Evolutionary conservation across 768 basidiomycete genomes (phyloP).

Genomic region (Phylloporus arenicola): DNA sequence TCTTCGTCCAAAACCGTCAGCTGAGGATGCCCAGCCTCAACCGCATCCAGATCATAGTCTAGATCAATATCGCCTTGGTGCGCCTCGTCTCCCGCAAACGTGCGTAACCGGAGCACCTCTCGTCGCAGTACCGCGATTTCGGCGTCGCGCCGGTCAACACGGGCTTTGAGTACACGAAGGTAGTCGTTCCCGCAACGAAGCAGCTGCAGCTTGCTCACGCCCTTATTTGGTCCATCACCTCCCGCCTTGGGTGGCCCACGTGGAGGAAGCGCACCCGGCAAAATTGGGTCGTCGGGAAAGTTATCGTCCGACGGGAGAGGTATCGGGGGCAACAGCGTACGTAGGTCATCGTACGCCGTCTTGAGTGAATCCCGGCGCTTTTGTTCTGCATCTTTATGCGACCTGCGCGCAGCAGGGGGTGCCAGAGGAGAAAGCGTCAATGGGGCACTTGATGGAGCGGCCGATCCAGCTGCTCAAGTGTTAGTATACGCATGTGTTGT

Average conservation of each 20-base stretch:
- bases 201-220: constrained; percentile 89
- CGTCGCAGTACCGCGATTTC: constrained; percentile 64
- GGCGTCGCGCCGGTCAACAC: constrained; percentile 73
- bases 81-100: constrained; percentile 24
- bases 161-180: constrained; percentile 68
- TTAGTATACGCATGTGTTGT: constrained; percentile 1
- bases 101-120: constrained; percentile 60
- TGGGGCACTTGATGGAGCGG: constrained; percentile 23
- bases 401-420: constrained; percentile 60
- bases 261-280: constrained; percentile 87
- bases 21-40: constrained; percentile 17
- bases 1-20: constrained; percentile 27
- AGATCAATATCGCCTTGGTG: constrained; percentile 22
- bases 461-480: constrained; percentile 30
- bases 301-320: constrained; percentile 74
- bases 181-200: constrained; percentile 89
- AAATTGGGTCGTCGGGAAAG: constrained; percentile 63
- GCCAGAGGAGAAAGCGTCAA: constrained; percentile 32
- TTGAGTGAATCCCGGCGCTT: constrained; percentile 96
- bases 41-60: constrained; percentile 28
- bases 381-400: constrained; percentile 96
- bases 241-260: constrained; percentile 82
- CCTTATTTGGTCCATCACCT: constrained; percentile 89
- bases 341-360: constrained; percentile 84
- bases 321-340: constrained; percentile 80